A percentile compares a stretch with the other conserved stretches of the same genome.
phyloP scores from a whole-genome alignment of 768 basidiomycete species.

The Lactarius indigo region DNA sequence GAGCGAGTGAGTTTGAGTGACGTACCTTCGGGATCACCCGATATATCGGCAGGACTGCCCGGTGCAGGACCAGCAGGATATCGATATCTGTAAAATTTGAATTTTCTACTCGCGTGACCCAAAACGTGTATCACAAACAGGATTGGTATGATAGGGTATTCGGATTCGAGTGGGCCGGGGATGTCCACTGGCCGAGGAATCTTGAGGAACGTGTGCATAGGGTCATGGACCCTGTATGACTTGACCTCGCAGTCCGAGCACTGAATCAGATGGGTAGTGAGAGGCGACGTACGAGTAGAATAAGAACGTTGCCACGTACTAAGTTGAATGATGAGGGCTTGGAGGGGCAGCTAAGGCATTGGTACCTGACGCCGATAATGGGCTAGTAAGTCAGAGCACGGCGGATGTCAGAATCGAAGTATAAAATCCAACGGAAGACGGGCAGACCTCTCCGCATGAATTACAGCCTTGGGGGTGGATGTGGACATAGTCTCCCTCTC shows the following conservation, averaged over 20 bases:
- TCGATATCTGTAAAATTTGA: slow-evolving; percentile 50
- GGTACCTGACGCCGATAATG: slow-evolving; percentile 78
- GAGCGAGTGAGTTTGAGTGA: background rate
- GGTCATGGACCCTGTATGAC: slow-evolving; percentile 81
- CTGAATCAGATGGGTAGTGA: slow-evolving; percentile 37
- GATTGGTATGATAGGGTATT: slow-evolving; percentile 60
- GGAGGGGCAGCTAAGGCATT: slow-evolving; percentile 88
- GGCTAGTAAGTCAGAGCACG: slow-evolving; percentile 41
- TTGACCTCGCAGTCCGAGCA: slow-evolving; percentile 75
- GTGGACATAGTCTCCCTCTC: slow-evolving; percentile 9
- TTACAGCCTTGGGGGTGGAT: slow-evolving; percentile 21
- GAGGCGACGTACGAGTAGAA: background rate
- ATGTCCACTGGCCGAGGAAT: slow-evolving; percentile 70
- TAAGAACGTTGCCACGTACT: slow-evolving; percentile 41
- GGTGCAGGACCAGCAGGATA: slow-evolving; percentile 53
- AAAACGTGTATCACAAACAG: slow-evolving; percentile 44
- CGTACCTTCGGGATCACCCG: slow-evolving; percentile 56
- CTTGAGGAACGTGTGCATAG: slow-evolving; percentile 85
- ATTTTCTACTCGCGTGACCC: background rate
- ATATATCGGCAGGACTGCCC: slow-evolving; percentile 33
- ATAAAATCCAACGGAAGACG: background rate
- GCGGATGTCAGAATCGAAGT: background rate
- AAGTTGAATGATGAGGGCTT: slow-evolving; percentile 66
- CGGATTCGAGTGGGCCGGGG: slow-evolving; percentile 45
- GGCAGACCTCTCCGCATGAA: slow-evolving; percentile 14